Evolutionary conservation across 1,139 yeast species (phyloP).

Genomic region (Wickerhamomyces sp.): DNA sequence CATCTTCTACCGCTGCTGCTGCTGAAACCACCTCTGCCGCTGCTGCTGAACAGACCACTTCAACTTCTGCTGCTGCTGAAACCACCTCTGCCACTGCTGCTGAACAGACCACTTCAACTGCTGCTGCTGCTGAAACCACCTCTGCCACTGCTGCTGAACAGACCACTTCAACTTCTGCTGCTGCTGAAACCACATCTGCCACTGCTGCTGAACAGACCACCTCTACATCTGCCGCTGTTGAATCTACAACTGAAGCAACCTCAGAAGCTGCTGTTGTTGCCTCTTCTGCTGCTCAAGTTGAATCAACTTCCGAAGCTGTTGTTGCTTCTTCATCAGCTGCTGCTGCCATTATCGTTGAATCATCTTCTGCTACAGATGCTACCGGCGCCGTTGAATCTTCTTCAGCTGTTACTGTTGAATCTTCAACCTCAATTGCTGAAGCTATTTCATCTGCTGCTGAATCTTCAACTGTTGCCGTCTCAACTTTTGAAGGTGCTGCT

Average conservation of each 20-base stretch:
- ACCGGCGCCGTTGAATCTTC: not conserved
- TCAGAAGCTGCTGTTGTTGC: slow-evolving; percentile 1
- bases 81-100: not conserved
- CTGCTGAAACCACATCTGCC: not conserved
- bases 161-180: not conserved
- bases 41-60: slow-evolving; percentile 1
- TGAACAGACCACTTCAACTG: slow-evolving; percentile 8
- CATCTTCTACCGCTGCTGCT: slow-evolving; percentile 11
- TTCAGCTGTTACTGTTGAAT: slow-evolving; percentile 1
- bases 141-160: not conserved
- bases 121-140: not conserved
- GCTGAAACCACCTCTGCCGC: slow-evolving; percentile 12
- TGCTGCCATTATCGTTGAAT: not conserved
- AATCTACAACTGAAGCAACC: not conserved
- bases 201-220: slow-evolving; percentile 4
- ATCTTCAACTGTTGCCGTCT: slow-evolving; percentile 18
- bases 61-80: not conserved
- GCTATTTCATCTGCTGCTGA: not conserved
- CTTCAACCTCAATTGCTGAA: slow-evolving; percentile 1
- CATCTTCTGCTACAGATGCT: slow-evolving; percentile 1
- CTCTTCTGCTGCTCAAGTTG: slow-evolving; percentile 1
- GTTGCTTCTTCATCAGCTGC: slow-evolving; percentile 9
- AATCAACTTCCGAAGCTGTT: slow-evolving; percentile 3
- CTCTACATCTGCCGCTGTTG: not conserved
- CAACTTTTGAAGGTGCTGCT: slow-evolving; percentile 6